These are phyloP conservation scores for Lagerstroemia speciosa DNA, from an alignment of 345 rosid genomes.

Conservation along the genomic window DNA sequence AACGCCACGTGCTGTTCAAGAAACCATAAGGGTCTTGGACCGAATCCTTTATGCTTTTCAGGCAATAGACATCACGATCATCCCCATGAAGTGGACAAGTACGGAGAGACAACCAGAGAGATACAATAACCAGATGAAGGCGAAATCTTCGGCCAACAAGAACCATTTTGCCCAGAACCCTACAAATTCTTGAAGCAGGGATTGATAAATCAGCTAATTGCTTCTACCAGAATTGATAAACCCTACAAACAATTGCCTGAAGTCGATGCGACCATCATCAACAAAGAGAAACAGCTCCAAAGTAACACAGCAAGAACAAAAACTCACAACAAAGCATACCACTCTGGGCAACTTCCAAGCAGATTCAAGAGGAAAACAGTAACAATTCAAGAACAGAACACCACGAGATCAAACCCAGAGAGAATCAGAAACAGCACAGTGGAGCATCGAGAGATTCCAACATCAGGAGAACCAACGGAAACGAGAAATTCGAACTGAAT, in stretches of 20 bases:
- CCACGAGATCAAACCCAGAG: background rate
- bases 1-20: slow-evolving; percentile 48
- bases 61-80: slow-evolving; percentile 39
- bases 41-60: slow-evolving; percentile 25
- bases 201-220: background rate
- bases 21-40: slow-evolving; percentile 39
- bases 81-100: slow-evolving; percentile 30
- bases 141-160: background rate
- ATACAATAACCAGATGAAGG: background rate
- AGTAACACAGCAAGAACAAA: background rate
- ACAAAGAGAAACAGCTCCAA: background rate
- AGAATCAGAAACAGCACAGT: background rate
- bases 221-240: background rate
- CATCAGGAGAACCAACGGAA: background rate
- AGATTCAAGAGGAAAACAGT: background rate
- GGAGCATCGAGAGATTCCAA: background rate
- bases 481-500: background rate
- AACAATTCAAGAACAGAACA: background rate
- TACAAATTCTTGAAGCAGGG: background rate
- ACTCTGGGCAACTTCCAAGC: background rate
- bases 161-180: background rate
- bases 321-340: background rate
- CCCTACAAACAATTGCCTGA: background rate
- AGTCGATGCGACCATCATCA: background rate
- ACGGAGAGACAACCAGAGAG: slow-evolving; percentile 30